A percentile compares a stretch with the other conserved stretches of the same genome.
phyloP scores from a whole-genome alignment of 805 yeast genomes.

The Pichia exigua region DNA sequence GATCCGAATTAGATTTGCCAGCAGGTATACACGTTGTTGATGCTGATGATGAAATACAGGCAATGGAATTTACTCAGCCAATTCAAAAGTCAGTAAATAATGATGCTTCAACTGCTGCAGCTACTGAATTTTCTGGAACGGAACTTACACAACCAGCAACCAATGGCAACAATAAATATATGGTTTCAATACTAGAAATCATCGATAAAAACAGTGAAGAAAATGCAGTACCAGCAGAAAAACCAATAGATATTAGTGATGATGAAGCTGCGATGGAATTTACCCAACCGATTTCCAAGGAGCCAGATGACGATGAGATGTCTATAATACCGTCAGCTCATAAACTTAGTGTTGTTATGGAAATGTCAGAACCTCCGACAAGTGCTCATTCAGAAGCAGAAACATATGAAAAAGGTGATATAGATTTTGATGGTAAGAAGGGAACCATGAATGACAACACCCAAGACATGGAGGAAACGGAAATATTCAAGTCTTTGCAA shows the following conservation, averaged over 20 bases:
- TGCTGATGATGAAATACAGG: conserved; percentile 3
- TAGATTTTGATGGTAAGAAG: not conserved
- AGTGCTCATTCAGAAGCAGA: not conserved
- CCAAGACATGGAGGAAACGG: not conserved
- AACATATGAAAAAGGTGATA: not conserved
- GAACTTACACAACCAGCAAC: conserved; percentile 14
- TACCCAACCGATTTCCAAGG: not conserved
- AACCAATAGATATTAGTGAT: not conserved
- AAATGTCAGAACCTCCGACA: conserved; percentile 8
- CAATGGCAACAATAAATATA: not conserved
- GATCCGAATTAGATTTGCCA: not conserved
- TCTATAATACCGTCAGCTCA: not conserved
- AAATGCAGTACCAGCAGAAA: not conserved
- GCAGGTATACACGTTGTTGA: not conserved
- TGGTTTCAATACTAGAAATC: not conserved
- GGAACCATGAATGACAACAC: not conserved
- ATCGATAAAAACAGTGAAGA: not conserved
- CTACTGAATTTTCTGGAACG: conserved; percentile 3
- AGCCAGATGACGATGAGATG: not conserved
- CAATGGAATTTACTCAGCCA: conserved; percentile 17
- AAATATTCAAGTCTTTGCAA: not conserved
- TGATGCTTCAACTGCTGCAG: not conserved
- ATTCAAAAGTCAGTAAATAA: not conserved
- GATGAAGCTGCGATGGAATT: conserved; percentile 5
- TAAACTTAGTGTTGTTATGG: conserved; percentile 5